A percentile compares a stretch with the other conserved stretches of the same genome.
Conservation (phyloP, 2,329 filamentous ascomycete genomes). For the Sporothrix curviconia region DNA sequence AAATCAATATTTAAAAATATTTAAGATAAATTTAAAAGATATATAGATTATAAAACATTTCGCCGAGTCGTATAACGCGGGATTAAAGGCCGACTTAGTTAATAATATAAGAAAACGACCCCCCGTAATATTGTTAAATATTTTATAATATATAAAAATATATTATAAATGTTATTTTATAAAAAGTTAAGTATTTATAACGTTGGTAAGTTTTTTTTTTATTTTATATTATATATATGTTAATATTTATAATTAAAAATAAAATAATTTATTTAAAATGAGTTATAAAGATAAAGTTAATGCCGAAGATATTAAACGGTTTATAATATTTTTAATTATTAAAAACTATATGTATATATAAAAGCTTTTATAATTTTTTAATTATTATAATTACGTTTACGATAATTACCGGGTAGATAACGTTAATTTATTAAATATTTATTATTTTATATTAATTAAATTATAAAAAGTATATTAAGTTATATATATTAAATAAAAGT, state of each 20-base stretch:
- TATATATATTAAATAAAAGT: constrained; percentile 12
- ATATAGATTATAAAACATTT: background rate
- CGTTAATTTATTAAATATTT: constrained; percentile 11
- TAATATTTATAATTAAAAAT: background rate
- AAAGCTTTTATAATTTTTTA: constrained; percentile 12
- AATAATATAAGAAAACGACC: constrained; percentile 2
- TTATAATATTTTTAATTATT: constrained; percentile 11
- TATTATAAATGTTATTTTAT: constrained; percentile 2
- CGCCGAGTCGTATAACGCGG: background rate
- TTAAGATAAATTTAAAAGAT: background rate
- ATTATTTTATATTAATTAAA: constrained; percentile 11
- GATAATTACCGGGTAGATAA: constrained; percentile 7
- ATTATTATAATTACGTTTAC: constrained; percentile 13
- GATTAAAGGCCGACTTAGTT: constrained; percentile 11
- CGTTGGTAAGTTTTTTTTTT: constrained; percentile 8
- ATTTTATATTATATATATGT: background rate
- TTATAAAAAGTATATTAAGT: constrained; percentile 11
- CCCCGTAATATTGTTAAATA: constrained; percentile 1
- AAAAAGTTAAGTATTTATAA: constrained; percentile 9
- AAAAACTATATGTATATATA: constrained; percentile 13
- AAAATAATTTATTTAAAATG: constrained; percentile 12
- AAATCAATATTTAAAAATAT: background rate
- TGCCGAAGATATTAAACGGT: constrained; percentile 6
- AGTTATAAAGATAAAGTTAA: constrained; percentile 11
- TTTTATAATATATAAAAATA: too few species aligned